Evolutionary conservation across 140 eudicot species (phyloP).

Genomic region (Oenanthe javanica): DNA sequence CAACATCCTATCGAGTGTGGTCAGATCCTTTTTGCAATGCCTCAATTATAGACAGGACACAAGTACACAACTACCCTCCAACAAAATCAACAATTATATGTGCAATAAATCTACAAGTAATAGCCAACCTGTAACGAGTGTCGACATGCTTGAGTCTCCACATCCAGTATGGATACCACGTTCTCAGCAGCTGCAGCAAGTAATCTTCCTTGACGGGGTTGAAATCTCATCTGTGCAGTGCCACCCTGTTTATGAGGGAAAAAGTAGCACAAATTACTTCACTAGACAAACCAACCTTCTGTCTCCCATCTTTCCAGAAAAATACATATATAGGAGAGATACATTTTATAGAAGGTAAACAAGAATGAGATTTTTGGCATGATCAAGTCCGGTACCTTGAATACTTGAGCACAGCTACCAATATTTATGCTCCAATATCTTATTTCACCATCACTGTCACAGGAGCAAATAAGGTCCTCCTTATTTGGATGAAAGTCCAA

Average conservation of each 20-base stretch:
- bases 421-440: slow-evolving; percentile 50
- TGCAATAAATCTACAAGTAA: neutral
- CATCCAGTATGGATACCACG: slow-evolving; percentile 47
- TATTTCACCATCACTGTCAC: slow-evolving; percentile 65
- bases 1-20: neutral
- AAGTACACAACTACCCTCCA: neutral
- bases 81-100: neutral
- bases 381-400: slow-evolving; percentile 29
- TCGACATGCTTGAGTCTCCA: slow-evolving; percentile 37
- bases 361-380: neutral
- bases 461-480: slow-evolving; percentile 56
- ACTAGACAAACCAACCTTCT: neutral
- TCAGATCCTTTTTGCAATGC: neutral
- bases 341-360: neutral
- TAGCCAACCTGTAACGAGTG: slow-evolving; percentile 12
- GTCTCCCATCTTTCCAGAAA: neutral
- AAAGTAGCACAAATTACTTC: neutral
- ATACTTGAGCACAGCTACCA: slow-evolving; percentile 43
- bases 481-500: slow-evolving; percentile 58
- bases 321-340: neutral
- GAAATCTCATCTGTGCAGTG: slow-evolving; percentile 49
- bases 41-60: neutral
- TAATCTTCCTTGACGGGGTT: slow-evolving; percentile 54
- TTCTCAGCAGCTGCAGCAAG: slow-evolving; percentile 66
- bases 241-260: slow-evolving; percentile 36